Evolutionary conservation across 108 stramenopile species (phyloP).

Genomic region (Cyclostephanos tholiformis): DNA sequence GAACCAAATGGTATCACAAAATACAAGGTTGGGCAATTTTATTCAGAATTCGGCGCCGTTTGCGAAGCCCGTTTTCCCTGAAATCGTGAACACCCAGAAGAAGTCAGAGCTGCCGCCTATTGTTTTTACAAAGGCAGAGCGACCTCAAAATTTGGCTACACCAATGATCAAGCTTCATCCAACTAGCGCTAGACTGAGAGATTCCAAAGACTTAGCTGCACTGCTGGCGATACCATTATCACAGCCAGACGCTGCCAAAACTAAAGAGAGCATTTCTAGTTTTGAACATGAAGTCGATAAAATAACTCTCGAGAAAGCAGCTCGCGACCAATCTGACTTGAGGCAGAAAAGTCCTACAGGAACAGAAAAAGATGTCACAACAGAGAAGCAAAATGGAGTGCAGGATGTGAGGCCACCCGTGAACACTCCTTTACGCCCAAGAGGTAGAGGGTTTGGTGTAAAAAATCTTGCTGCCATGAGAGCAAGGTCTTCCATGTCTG

Average conservation of each 20-base stretch:
- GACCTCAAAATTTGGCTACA: neutral
- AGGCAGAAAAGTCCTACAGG: neutral
- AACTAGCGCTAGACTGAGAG: neutral
- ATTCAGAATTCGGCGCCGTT: neutral
- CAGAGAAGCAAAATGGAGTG: neutral
- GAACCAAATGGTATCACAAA: neutral
- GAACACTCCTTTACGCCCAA: neutral
- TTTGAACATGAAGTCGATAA: neutral
- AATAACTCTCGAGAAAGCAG: neutral
- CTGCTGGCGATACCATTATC: neutral
- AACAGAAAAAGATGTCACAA: neutral
- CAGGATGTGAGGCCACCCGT: neutral
- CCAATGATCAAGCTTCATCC: neutral
- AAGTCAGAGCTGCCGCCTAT: neutral
- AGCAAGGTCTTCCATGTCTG: neutral
- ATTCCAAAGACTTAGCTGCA: conserved; percentile 7
- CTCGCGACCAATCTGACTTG: neutral
- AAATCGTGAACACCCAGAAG: neutral
- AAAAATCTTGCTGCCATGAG: conserved; percentile 17
- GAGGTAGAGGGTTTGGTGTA: conserved; percentile 8
- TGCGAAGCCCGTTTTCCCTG: neutral
- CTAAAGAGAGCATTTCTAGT: neutral
- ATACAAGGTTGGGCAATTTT: neutral
- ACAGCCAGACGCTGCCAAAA: neutral
- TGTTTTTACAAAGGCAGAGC: neutral